Conservation (phyloP, 2,329 filamentous ascomycete species). For the Cladorrhinum sp. region DNA sequence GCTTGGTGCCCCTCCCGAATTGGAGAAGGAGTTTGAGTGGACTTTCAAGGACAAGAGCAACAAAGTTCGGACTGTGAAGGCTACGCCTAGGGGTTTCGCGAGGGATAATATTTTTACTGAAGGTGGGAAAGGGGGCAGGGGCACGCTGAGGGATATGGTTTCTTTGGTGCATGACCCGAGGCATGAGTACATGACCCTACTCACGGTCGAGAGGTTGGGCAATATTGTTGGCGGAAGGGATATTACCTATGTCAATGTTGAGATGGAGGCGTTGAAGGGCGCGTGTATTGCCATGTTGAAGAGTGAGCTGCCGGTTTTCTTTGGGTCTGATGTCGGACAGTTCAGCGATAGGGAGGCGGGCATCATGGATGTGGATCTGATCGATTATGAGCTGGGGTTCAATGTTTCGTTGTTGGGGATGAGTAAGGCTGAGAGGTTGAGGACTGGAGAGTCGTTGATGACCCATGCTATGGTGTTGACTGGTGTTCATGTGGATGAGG, state of each 20-base stretch:
- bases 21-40: conserved; percentile 72
- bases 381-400: conserved; percentile 82
- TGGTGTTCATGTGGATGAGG: conserved; percentile 71
- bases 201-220: conserved; percentile 75
- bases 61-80: conserved; percentile 58
- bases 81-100: conserved; percentile 70
- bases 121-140: conserved; percentile 56
- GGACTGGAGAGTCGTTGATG: conserved; percentile 76
- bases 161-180: conserved; percentile 84
- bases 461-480: conserved; percentile 92
- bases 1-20: conserved; percentile 72
- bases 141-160: conserved; percentile 66
- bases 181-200: conserved; percentile 66
- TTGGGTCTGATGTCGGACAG: conserved; percentile 84
- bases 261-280: conserved; percentile 67
- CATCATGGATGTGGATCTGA: conserved; percentile 75
- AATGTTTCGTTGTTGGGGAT: conserved; percentile 69
- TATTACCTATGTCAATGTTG: conserved; percentile 80
- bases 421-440: conserved; percentile 71
- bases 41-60: conserved; percentile 69
- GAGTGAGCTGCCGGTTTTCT: conserved; percentile 79
- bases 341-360: conserved; percentile 66
- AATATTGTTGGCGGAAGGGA: conserved; percentile 76
- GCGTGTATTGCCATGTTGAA: conserved; percentile 75
- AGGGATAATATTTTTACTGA: conserved; percentile 58